Evolutionary conservation across 805 yeast genomes (phyloP).

Genomic region (Saccharomycopsis fibuligera): DNA sequence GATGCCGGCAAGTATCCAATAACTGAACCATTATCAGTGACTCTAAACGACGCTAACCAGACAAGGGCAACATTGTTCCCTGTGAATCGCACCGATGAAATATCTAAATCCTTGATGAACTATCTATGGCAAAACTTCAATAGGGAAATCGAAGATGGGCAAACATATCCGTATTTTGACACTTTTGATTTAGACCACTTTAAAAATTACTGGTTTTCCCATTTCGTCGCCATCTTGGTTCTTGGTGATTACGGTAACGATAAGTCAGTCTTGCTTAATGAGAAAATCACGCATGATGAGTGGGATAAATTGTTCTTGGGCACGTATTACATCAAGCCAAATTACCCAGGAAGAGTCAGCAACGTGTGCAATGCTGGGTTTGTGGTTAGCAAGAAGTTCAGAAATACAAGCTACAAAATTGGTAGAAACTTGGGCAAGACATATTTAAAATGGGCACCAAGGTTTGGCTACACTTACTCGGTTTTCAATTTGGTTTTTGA

Average conservation of each 20-base stretch:
- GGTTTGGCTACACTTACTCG: slow-evolving; percentile 71
- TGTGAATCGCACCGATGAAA: slow-evolving; percentile 37
- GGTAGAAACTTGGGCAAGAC: slow-evolving; percentile 65
- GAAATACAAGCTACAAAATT: slow-evolving; percentile 54
- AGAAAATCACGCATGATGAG: slow-evolving; percentile 29
- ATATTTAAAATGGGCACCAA: slow-evolving; percentile 68
- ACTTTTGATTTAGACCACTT: slow-evolving; percentile 43
- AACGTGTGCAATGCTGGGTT: slow-evolving; percentile 90
- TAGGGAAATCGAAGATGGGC: slow-evolving; percentile 61
- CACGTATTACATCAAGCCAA: slow-evolving; percentile 77
- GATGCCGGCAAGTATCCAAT: slow-evolving; percentile 21
- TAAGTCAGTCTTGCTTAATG: slow-evolving; percentile 21
- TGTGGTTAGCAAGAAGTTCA: slow-evolving; percentile 48
- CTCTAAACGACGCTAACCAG: slow-evolving; percentile 36
- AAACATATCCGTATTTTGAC: slow-evolving; percentile 62
- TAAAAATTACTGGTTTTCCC: slow-evolving; percentile 56
- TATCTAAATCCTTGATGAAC: slow-evolving; percentile 46
- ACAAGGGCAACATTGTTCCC: slow-evolving; percentile 56
- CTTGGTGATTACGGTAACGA: slow-evolving; percentile 31
- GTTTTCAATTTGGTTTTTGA: slow-evolving; percentile 86
- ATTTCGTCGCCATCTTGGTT: slow-evolving; percentile 59
- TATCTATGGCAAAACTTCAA: slow-evolving; percentile 50
- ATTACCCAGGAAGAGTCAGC: slow-evolving; percentile 76
- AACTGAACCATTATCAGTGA: slow-evolving; percentile 34
- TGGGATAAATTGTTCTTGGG: slow-evolving; percentile 57